Conservation (phyloP, 2,329 filamentous ascomycete species). For the Phaeomoniella chlamydospora region DNA sequence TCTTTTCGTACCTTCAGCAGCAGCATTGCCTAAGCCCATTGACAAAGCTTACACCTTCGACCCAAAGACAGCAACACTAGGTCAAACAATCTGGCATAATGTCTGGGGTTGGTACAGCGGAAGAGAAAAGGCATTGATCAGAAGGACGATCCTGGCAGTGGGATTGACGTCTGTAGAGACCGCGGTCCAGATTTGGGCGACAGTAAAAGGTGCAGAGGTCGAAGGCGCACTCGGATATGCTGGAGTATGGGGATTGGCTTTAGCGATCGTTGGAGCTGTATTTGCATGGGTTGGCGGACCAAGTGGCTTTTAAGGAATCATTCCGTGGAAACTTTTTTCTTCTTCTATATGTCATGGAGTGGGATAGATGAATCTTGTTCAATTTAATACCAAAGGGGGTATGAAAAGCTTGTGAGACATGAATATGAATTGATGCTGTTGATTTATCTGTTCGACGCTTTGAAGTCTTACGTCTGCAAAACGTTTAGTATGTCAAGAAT, state of each 20-base stretch:
- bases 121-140: constrained; percentile 48
- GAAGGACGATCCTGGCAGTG: constrained; percentile 42
- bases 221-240: constrained; percentile 60
- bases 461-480: too few relatives aligned
- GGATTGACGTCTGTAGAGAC: constrained; percentile 34
- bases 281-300: constrained; percentile 35
- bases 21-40: constrained; percentile 26
- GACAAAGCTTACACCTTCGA: constrained; percentile 42
- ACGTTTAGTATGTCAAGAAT: too few relatives aligned
- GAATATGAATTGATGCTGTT: too few relatives aligned
- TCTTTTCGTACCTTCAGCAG: constrained; percentile 50
- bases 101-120: constrained; percentile 47
- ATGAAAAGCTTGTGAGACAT: not conserved
- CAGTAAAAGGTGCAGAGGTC: constrained; percentile 55
- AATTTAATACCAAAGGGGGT: too few relatives aligned
- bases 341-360: too few relatives aligned
- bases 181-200: constrained; percentile 50
- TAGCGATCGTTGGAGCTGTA: constrained; percentile 43
- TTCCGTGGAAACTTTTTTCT: too few relatives aligned
- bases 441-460: too few relatives aligned
- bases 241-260: constrained; percentile 56
- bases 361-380: too few relatives aligned
- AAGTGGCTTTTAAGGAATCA: constrained; percentile 3
- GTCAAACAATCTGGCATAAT: constrained; percentile 47
- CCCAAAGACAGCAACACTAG: constrained; percentile 48